Evolutionary conservation across 176 grass and related monocot genomes (phyloP), one percentile per base, ranked within the genome.

Genomic region (Ensete glaucum): DNA sequence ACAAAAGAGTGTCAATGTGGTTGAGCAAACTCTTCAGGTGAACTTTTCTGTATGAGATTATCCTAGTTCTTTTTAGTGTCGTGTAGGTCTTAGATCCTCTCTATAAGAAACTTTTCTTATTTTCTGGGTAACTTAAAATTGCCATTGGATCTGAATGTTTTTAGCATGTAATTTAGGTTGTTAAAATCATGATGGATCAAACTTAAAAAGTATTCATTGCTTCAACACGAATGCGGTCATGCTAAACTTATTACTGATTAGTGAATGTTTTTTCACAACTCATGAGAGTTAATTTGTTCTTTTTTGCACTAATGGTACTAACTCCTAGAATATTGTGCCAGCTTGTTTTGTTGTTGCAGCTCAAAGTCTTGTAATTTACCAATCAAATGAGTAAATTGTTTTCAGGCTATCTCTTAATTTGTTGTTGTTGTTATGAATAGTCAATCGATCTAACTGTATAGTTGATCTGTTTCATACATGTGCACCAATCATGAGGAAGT

Each of bases 21-120:
- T 85, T 78, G 84, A 88, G 76, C 87, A 89, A 87, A 84, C 85
- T 82, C 79, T 81, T 20, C 60, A 79, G 77, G 67, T 85, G 13
- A 69, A 50, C 9, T 62, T 77, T 70, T 64, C 52, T 79, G 17
- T 68, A 16, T 27, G 19, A 34, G 15, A 65, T 65, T 65, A 65
- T 65, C 19, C 27, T 13, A 26, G 11, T 20, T 49, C 54, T 56
- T 60, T 21, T 19, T 75, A 60, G 12, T 65, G 20, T 14, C 26
- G 0, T 65, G 27, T 60, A 43, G 8, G 15, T 60, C 13, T 60
- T 34, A 24, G 19, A 69, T 69, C 9, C 34, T 43, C 34, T 43
- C 34, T 43, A 43, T 43, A 43, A 3, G 34, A 43, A 43, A 43
- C 34, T 43, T 43, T 43, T 43, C 34, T 43, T 43, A 43, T 43